Conservation (phyloP, 176 grass and related monocot genomes). For the Lolium perenne region DNA sequence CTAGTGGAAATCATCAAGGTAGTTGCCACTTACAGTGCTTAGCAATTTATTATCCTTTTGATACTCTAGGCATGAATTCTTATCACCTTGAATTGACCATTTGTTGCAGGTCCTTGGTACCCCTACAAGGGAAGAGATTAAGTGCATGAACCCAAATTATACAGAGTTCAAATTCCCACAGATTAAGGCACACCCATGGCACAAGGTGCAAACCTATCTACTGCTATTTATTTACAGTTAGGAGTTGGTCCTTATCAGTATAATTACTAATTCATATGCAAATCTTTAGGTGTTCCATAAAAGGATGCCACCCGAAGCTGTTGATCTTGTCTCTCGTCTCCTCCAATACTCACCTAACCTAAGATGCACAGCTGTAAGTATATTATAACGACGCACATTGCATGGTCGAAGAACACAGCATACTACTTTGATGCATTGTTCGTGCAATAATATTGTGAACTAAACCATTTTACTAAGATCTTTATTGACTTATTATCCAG, state of each 20-base stretch:
- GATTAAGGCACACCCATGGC: constrained; percentile 87
- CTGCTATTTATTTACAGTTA: background rate
- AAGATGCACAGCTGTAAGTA: constrained; percentile 77
- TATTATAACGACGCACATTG: constrained; percentile 1
- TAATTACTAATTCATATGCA: background rate
- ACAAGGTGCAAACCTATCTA: constrained; percentile 58
- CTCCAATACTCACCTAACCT: constrained; percentile 82
- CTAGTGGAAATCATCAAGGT: constrained; percentile 93
- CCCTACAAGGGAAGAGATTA: constrained; percentile 85
- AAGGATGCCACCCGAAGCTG: constrained; percentile 75
- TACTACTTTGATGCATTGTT: background rate
- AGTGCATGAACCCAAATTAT: constrained; percentile 92
- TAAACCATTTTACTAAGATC: constrained; percentile 8
- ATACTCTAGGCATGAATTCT: background rate
- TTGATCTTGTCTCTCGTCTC: constrained; percentile 80
- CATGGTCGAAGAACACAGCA: background rate
- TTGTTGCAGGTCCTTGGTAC: constrained; percentile 71
- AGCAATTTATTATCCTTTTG: background rate
- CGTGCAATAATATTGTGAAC: background rate
- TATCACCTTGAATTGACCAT: constrained; percentile 16
- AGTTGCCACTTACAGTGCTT: background rate
- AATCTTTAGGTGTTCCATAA: constrained; percentile 73
- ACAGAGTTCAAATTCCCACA: constrained; percentile 83
- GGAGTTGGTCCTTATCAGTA: background rate
- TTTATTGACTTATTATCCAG: constrained; percentile 31